Conservation (phyloP, 495 filamentous ascomycete species). For the Neurospora sp. region DNA sequence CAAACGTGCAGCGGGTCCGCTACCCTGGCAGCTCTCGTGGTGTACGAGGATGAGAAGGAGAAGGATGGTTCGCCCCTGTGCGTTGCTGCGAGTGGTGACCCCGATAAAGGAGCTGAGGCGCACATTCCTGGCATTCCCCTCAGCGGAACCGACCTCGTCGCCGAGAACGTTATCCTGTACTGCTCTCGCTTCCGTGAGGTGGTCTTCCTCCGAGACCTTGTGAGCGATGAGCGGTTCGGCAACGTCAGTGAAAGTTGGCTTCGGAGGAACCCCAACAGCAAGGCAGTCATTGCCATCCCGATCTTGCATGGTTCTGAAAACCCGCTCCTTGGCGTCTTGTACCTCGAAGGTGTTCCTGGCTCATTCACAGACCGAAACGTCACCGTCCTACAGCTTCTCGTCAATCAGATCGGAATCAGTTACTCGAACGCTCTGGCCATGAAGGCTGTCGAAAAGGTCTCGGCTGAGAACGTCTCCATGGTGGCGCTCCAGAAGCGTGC, state of each 20-base stretch:
- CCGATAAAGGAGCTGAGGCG: conserved; percentile 53
- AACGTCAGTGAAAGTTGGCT: conserved; percentile 66
- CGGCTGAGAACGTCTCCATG: conserved; percentile 76
- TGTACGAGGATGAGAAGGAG: conserved; percentile 16
- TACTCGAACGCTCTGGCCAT: conserved; percentile 80
- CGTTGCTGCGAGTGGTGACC: conserved; percentile 66
- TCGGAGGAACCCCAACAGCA: conserved; percentile 55
- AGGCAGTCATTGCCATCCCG: conserved; percentile 75
- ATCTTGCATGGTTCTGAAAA: conserved; percentile 64
- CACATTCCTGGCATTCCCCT: conserved; percentile 58
- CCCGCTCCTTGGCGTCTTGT: conserved; percentile 69
- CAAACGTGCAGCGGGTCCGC: conserved; percentile 74
- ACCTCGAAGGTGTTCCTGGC: conserved; percentile 74
- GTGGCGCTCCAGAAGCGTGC: conserved; percentile 77
- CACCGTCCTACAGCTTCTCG: conserved; percentile 73
- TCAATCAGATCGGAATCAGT: conserved; percentile 83
- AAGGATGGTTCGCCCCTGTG: conserved; percentile 28
- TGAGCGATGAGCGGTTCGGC: conserved; percentile 79
- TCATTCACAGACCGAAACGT: conserved; percentile 84
- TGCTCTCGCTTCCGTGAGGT: conserved; percentile 73
- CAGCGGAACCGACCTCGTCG: conserved; percentile 50
- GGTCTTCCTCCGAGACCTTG: conserved; percentile 73
- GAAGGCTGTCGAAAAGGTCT: conserved; percentile 70
- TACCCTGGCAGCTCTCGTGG: conserved; percentile 65
- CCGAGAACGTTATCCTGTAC: conserved; percentile 72